Evolutionary conservation across 805 yeast genomes (phyloP).

Genomic region (Cyberlindnera saturnus): DNA sequence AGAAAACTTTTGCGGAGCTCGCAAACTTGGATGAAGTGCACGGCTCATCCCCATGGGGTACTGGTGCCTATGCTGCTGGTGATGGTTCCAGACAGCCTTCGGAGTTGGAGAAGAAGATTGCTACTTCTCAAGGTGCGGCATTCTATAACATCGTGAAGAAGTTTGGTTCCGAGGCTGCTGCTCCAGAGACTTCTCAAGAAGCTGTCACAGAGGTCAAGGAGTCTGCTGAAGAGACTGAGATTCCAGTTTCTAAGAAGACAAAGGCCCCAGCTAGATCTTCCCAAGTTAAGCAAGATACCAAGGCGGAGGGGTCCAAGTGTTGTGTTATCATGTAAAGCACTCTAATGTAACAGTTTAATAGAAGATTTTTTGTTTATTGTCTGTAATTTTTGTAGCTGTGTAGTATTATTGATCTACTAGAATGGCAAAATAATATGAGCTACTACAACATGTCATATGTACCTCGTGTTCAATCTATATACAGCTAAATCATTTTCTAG

Average conservation of each 20-base stretch:
- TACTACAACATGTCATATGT: neutral
- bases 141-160: slow-evolving; percentile 45
- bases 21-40: slow-evolving; percentile 59
- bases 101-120: slow-evolving; percentile 57
- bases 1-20: slow-evolving; percentile 45
- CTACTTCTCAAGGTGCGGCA: slow-evolving; percentile 57
- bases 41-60: slow-evolving; percentile 85
- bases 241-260: slow-evolving; percentile 4
- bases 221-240: slow-evolving; percentile 1
- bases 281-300: slow-evolving; percentile 16
- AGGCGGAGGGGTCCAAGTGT: slow-evolving; percentile 22
- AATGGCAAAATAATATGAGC: too few relatives aligned
- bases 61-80: slow-evolving; percentile 69
- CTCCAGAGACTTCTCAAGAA: slow-evolving; percentile 6
- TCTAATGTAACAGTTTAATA: too few relatives aligned
- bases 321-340: slow-evolving; percentile 27
- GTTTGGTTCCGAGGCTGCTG: slow-evolving; percentile 14
- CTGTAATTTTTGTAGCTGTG: too few relatives aligned
- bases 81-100: slow-evolving; percentile 72
- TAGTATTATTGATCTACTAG: too few relatives aligned
- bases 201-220: slow-evolving; percentile 4
- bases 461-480: slow-evolving; percentile 1
- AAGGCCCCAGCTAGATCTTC: slow-evolving; percentile 13
- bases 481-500: slow-evolving; percentile 18
- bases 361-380: too few relatives aligned